A percentile compares a stretch with the other conserved stretches of the same genome.
These are phyloP conservation scores for Musa schizocarpa DNA, from an alignment of 176 grass and related monocot species.

Conservation along the genomic window DNA sequence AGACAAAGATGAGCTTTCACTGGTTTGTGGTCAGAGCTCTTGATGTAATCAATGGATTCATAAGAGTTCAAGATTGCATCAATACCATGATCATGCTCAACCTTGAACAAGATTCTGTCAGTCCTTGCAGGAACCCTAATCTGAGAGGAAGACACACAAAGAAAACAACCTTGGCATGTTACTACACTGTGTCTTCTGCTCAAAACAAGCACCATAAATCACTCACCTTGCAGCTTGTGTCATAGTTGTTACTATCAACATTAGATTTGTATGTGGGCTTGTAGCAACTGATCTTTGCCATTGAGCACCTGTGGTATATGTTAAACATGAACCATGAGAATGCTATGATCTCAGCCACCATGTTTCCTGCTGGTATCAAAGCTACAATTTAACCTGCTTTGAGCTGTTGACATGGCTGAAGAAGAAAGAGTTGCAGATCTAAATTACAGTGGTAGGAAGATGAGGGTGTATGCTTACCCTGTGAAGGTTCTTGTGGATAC, in stretches of 20 bases:
- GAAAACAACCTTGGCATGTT: neutral
- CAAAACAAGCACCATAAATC: neutral
- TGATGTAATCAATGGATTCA: constrained; percentile 41
- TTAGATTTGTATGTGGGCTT: constrained; percentile 71
- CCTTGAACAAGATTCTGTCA: constrained; percentile 67
- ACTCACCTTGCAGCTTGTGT: constrained; percentile 52
- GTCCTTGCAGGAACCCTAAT: constrained; percentile 71
- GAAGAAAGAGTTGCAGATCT: neutral
- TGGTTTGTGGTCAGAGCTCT: constrained; percentile 58
- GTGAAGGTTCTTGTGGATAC: constrained; percentile 44
- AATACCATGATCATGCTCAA: constrained; percentile 40
- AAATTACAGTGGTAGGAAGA: neutral
- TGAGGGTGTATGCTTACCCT: constrained; percentile 24
- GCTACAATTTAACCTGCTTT: neutral
- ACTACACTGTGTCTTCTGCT: neutral
- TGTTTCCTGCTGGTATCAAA: neutral
- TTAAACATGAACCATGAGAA: no score
- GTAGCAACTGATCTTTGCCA: constrained; percentile 53
- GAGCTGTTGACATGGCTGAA: no score
- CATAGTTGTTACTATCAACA: constrained; percentile 41
- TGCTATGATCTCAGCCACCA: no score
- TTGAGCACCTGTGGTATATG: constrained; percentile 30
- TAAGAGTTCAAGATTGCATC: constrained; percentile 50
- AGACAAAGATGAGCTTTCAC: constrained; percentile 61
- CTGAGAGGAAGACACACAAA: constrained; percentile 14